Percentiles rank a stretch among this genome's conserved stretches.
phyloP scores from a whole-genome alignment of 306 rosid species.

The Calophaca sinica region DNA sequence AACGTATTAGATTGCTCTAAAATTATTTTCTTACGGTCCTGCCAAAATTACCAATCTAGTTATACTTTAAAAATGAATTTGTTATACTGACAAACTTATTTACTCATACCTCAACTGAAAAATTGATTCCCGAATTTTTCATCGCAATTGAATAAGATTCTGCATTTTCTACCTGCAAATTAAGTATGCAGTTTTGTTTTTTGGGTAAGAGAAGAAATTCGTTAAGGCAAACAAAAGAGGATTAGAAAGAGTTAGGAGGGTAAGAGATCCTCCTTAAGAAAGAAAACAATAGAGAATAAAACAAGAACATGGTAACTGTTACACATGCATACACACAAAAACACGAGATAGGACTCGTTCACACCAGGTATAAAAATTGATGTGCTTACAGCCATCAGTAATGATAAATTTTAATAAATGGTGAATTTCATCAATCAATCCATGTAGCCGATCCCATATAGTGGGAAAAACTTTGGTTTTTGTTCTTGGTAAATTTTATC shows the following conservation, averaged over 20 bases:
- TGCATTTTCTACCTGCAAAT: constrained; percentile 79
- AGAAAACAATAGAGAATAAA: background rate
- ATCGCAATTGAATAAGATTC: constrained; percentile 73
- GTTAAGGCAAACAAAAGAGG: background rate
- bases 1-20: constrained; percentile 67
- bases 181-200: background rate
- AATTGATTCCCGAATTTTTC: constrained; percentile 64
- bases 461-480: background rate
- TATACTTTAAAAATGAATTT: background rate
- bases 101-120: constrained; percentile 71
- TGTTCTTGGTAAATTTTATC: constrained; percentile 9
- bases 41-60: constrained; percentile 37
- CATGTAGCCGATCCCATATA: background rate
- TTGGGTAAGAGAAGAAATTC: constrained; percentile 1
- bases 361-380: background rate
- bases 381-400: background rate
- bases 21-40: constrained; percentile 77
- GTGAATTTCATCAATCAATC: constrained; percentile 8
- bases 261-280: background rate
- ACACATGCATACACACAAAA: background rate
- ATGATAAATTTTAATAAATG: background rate
- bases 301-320: background rate
- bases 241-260: constrained; percentile 2
- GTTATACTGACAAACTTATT: constrained; percentile 7
- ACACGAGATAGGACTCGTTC: background rate